Base-by-base conservation (phyloP, 129 eudicot species). In the Arctium lappa region DNA sequence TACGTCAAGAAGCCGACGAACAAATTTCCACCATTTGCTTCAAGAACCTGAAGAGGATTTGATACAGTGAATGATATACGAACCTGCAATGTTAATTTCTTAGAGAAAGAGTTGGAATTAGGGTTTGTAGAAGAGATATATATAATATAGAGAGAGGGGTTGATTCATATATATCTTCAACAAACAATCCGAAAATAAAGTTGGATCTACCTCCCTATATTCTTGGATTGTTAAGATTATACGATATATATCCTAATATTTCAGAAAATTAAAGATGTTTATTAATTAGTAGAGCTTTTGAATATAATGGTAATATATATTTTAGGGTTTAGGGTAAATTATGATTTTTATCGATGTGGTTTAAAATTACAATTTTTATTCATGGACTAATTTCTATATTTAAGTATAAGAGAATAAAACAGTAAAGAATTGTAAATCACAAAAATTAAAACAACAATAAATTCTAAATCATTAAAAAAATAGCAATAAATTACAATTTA, bases 171-270 rank as follows among this genome's bases (percentile, higher is more conserved):
- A 68, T 73, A 62, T 62, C 12, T 9, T 37, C 79, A 73, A 74
- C 79, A 39, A 62, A 74, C 10, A 81, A 73, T 74, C 79, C 85
- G 79, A 81, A 73, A 73, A 13, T 9, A 4, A n/a, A 63, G 79
- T 73, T 62, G 32, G 36, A 65, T 73, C 18, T 73, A n/a, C 73
- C 85, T 81, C 38, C 71, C 9, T 13, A 81, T 81, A 18, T 65
- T 13, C 12, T 42, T 60, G 29, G 42, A 16, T 42, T 30, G 79
- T 81, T 73, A 69, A 81, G 63, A 72, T 80, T 50, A 72, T 34
- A 5, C 18, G 22, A 71, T 31, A 34, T 2, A 15, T 50, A 53
- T 53, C 22, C 63, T 12, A 13, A 53, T 53, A 53, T 53, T 44
- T 53, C 63, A 53, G 18, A 16, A 53, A 12, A 53, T 12, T 11